Percentiles rank a stretch among this genome's conserved stretches.
These are phyloP conservation scores for Quercus robur DNA, from an alignment of 306 rosid genomes.

Conservation along the genomic window DNA sequence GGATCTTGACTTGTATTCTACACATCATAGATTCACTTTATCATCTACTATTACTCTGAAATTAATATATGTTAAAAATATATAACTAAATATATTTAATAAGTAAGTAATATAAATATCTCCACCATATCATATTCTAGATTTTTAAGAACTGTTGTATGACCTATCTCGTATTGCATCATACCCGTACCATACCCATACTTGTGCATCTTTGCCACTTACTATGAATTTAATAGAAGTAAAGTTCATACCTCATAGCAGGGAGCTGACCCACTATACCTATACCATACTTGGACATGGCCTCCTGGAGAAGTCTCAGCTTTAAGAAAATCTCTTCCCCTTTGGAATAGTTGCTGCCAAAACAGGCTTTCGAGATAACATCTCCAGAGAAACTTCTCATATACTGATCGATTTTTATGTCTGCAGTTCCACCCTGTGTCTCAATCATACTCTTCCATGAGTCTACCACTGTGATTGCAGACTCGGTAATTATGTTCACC, in stretches of 20 bases:
- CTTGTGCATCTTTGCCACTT: too few species aligned
- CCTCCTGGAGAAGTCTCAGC: slow-evolving; percentile 11
- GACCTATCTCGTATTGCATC: not conserved
- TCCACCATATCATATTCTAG: too few species aligned
- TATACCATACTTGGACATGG: slow-evolving; percentile 6
- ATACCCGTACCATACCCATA: not conserved
- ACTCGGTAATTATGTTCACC: slow-evolving; percentile 17
- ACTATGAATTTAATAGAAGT: not conserved
- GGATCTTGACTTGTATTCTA: too few species aligned
- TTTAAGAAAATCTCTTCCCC: slow-evolving; percentile 21
- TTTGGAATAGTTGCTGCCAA: slow-evolving; percentile 28
- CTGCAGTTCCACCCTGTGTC: slow-evolving; percentile 12
- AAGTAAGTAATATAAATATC: too few species aligned
- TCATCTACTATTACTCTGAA: too few species aligned
- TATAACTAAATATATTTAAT: too few species aligned
- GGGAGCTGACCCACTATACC: not conserved
- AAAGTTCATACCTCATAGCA: slow-evolving; percentile 19
- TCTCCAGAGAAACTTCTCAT: slow-evolving; percentile 27
- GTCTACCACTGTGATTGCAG: slow-evolving; percentile 17
- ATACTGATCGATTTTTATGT: slow-evolving; percentile 23
- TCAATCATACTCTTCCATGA: slow-evolving; percentile 18
- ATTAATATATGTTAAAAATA: too few species aligned
- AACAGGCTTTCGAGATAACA: slow-evolving; percentile 39
- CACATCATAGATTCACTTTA: too few species aligned
- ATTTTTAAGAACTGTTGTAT: too few species aligned